Evolutionary conservation across 495 filamentous ascomycete species (phyloP), one percentile per base, ranked within the genome.

Genomic region (Trichocladium uniseriatum): DNA sequence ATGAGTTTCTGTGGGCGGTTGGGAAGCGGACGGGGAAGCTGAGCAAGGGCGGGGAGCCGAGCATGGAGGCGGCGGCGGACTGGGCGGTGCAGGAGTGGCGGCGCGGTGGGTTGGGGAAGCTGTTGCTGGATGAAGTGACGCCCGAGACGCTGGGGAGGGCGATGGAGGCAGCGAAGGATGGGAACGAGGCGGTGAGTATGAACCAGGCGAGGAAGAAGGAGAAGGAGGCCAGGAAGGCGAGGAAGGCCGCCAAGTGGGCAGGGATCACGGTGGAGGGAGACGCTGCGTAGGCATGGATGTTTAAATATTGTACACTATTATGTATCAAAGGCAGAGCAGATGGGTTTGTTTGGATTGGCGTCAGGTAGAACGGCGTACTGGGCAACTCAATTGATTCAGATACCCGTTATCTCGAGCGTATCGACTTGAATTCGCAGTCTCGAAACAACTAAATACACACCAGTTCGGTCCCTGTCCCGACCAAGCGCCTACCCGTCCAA

Each of bases 41-140:
- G 32, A 63, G 69, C 40, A 89, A 86, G 56, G 87, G 87, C 9
- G 88, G 87, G 1, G 62, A 75, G 10, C 79, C 83, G 7, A 86
- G 86, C 59, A 63, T 78, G 11, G 86, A 89, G 45, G 78, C 76
- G 20, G 76, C 89, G 14, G 90, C 92, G 2, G 66, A 90, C 43
- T 89, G 89, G 80, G 71, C 94, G 39, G 76, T 98, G 1, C 82
- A 88, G 66, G 79, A 84, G 62, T 98, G 88, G 83, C 75, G 94
- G 43, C 70, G 72, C 16, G 94, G 92, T 2, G 66, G 75, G 31
- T 58, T 95, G 40, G 92, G 89, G 6, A 73, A 70, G 39, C 90
- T 94, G 54, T 60, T 91, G 20, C 70, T 98, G 9, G 92, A 98
- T 63, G 79, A 87, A 48, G 70, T 97, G 3, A 75, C 70, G 27